Evolutionary conservation across 2,329 filamentous ascomycete genomes (phyloP), one percentile per base, ranked within the genome.

Genomic region (Stagonosporopsis tanaceti): DNA sequence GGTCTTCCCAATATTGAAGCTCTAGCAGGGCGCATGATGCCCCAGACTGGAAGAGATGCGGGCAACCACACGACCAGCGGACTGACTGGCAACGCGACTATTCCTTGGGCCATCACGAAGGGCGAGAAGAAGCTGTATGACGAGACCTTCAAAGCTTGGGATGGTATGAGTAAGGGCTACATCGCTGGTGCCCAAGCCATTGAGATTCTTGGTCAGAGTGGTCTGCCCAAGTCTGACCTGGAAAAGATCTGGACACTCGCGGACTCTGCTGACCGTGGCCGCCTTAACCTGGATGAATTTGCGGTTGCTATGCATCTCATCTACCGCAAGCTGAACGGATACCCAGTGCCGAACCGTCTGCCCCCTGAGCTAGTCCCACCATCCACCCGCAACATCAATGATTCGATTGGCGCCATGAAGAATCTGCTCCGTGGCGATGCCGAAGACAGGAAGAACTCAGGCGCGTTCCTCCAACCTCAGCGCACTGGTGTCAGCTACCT

Each of bases 231-330:
- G 77, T 82, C 89, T 25, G 95, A 98, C 67, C 81, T 99, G 35
- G 95, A 98, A 77, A 86, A 90, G 30, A 89, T 98, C 47, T 99
- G 95, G 95, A 98, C 95, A 9, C 81, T 99, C 57, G 90, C 94
- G 3, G 95, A 99, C 74, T 90, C 93, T 30, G 90, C 93, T 63
- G 97, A 99, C 77, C 95, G 95, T 76, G 95, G 95, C 17, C 90
- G 93, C 53, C 84, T 99, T 28, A 93, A 99, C 69, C 86, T 98
- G 70, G 95, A 99, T 74, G 95, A 99, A 73, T 99, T 99, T 73
- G 93, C 95, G 8, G 94, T 99, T 50, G 93, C 93, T 9, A 99
- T 99, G 95, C 95, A 99, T 84, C 81, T 99, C 78, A 99, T 99
- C 69, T 99, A 99, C 80, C 87, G 95, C 68, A 97, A 96, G 75